Evolutionary conservation across 805 yeast species (phyloP), one percentile per base, ranked within the genome.

Genomic region (Zygosaccharomyces lentus): DNA sequence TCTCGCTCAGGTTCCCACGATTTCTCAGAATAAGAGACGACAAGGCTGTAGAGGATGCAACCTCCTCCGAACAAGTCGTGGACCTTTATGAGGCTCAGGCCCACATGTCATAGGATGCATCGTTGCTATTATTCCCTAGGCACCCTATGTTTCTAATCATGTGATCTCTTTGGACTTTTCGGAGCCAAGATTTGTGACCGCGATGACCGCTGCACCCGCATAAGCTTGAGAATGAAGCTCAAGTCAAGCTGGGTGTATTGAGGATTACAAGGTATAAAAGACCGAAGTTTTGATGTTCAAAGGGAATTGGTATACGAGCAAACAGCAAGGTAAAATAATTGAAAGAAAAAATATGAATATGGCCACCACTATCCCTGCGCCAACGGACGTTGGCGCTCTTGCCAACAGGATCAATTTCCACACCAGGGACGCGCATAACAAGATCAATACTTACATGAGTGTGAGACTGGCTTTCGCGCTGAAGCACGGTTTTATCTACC

Each of bases 1-100:
- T 90, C 2, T 86, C 96, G 3, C 69, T 90, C 46, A 71, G 98
- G 55, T 90, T 90, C 59, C 98, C 98, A 2, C 71, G 98, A 53
- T 89, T 90, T 53, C 60, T 90, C 2, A 72, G 95, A 46, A 71
- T 85, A 16, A 75, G 98, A 61, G 96, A 88, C 34, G 98, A 90
- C 59, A 90, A 90, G 62, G 76, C 77, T 0, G 77, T 84, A 0
- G 93, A 87, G 55, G 96, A 90, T 61, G 91, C 95, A 2, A 90
- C 97, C 0, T 77, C 83, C 0, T 80, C 93, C 27, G 84, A 84
- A 17, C 95, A 89, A 66, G 80, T 90, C 13, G 78, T 86, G 5
- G 96, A 89, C 56, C 79, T 90, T 60, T 90, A 88, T 62, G 82
- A 81, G 55, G 73, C 80, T 43, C 97, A 89, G 64, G 80, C 82